phyloP scores from a whole-genome alignment of 345 rosid genomes.

The Linum lewisii region DNA sequence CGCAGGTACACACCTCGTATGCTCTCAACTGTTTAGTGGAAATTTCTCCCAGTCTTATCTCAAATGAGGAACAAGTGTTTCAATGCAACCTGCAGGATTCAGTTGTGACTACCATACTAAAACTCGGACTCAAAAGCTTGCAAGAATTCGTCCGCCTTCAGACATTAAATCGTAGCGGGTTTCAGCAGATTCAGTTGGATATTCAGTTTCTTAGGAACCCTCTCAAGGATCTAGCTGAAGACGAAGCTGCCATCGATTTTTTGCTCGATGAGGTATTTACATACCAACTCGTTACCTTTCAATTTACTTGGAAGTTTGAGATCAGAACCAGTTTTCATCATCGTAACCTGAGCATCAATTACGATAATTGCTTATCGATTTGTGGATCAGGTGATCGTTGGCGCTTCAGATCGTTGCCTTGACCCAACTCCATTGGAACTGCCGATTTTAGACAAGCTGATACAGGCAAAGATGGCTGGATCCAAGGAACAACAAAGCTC shows the following conservation, averaged over 20 bases:
- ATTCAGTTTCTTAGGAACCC: constrained; percentile 79
- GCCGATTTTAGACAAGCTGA: constrained; percentile 85
- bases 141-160: constrained; percentile 91
- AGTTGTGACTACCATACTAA: constrained; percentile 55
- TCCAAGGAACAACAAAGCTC: constrained; percentile 36
- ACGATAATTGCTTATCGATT: not conserved
- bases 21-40: constrained; percentile 7
- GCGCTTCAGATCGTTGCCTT: constrained; percentile 87
- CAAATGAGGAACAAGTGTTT: constrained; percentile 6
- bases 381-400: constrained; percentile 70
- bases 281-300: too few relatives aligned
- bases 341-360: too few relatives aligned
- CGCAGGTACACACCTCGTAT: constrained; percentile 48
- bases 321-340: too few relatives aligned
- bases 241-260: constrained; percentile 85
- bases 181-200: constrained; percentile 97
- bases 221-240: constrained; percentile 59
- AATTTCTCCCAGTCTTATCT: constrained; percentile 2
- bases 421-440: constrained; percentile 90
- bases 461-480: constrained; percentile 77
- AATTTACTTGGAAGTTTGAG: too few relatives aligned
- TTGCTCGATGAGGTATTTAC: constrained; percentile 79
- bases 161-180: constrained; percentile 90
- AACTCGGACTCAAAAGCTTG: constrained; percentile 81
- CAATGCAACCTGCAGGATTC: constrained; percentile 63